Percentiles rank a stretch among this genome's conserved stretches.
Evolutionary conservation across 116 monocot genomes (phyloP).

Genomic region (Phalaenopsis hybrid): DNA sequence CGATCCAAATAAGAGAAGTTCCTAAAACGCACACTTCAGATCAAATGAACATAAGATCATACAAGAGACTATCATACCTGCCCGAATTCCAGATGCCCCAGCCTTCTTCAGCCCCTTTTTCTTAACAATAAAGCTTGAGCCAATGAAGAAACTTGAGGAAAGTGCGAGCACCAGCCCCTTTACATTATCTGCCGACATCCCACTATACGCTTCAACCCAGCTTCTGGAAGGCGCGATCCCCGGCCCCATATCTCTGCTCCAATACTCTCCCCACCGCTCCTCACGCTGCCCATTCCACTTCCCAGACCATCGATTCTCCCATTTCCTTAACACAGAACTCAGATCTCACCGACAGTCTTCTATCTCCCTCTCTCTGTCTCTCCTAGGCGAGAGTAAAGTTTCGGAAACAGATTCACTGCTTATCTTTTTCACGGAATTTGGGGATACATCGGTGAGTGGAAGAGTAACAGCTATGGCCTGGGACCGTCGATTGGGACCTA

Average conservation of each 20-base stretch:
- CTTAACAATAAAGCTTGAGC: conserved; percentile 83
- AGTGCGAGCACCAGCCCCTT: conserved; percentile 82
- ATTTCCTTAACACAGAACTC: background rate
- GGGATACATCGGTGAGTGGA: background rate
- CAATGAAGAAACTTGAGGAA: conserved; percentile 83
- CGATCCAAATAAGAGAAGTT: background rate
- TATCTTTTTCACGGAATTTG: background rate
- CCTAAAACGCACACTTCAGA: background rate
- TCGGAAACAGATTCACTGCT: background rate
- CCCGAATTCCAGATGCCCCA: conserved; percentile 71
- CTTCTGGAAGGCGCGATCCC: conserved; percentile 9
- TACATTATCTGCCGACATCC: conserved; percentile 84
- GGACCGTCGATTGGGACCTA: background rate
- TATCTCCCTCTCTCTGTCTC: background rate
- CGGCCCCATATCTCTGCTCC: background rate
- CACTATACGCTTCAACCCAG: conserved; percentile 40
- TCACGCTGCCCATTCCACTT: conserved; percentile 1
- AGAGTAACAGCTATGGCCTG: background rate
- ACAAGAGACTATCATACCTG: conserved; percentile 35
- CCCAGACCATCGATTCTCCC: background rate
- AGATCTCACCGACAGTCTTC: background rate
- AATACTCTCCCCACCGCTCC: background rate
- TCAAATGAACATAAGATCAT: background rate
- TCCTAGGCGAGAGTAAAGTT: background rate
- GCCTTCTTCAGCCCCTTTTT: conserved; percentile 94